Evolutionary conservation across 257 asterid species (phyloP), one percentile per base, ranked within the genome.

Genomic region (Parsonsia alboflavescens): DNA sequence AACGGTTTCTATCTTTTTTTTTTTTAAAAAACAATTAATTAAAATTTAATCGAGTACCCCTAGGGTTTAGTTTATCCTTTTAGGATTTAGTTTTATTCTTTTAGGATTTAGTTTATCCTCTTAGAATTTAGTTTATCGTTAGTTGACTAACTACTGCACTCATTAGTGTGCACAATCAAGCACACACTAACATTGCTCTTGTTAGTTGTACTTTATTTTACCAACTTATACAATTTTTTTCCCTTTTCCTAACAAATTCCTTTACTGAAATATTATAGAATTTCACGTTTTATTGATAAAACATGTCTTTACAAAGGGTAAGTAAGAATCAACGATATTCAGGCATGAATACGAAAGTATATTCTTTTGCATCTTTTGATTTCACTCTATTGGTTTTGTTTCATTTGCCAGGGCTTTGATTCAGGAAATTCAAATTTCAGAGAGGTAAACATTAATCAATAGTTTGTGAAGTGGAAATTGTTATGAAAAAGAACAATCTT

Each of bases 401-500:
- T 75, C 68, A 63, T 24, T 74, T 28, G 65, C 70, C 93, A 93
- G 98, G 87, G 84, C 33, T 80, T 82, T 57, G 87, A 77, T 44
- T 54, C 57, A 52, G 91, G 88, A 50, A 74, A 71, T 79, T 83
- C 93, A 54, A 58, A 76, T 64, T 59, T 88, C 78, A 82, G 84
- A 85, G 97, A 93, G 96, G 98, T 93, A 89, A 45, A 66, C 28
- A 46, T 76, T 63, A 49, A 42, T 46, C 59, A 33, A 57, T 65
- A 48, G n/a, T 70, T 71, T 16, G 10, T 9, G 21, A 10, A 41
- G 41, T 24, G 36, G 21, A 54, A 2, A 13, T 44, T 4, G 52
- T 21, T 5, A 6, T 53, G 21, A 12, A 1, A 15, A 30, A 26
- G 7, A 13, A 41, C 26, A 46, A 59, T 26, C 50, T 46, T 44